A percentile compares a stretch with the other conserved stretches of the same genome.
These are phyloP conservation scores for Teratosphaeria epicoccoides DNA, from an alignment of 2,329 filamentous ascomycete genomes.

Conservation along the genomic window DNA sequence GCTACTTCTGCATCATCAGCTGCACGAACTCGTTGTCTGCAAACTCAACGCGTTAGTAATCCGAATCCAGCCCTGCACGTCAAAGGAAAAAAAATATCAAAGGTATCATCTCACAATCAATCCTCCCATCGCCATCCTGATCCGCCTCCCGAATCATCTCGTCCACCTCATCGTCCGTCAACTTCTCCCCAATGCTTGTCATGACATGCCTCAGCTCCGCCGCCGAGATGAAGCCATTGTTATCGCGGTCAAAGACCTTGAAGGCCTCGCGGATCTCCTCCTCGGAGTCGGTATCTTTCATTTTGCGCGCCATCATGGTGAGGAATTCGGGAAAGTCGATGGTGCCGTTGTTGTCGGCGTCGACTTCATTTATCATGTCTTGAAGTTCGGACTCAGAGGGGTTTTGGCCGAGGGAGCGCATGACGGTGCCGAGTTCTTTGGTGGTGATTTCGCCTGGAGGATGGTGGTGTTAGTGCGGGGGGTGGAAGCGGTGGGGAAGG, in stretches of 20 bases:
- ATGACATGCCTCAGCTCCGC: conserved; percentile 54
- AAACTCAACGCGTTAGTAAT: too few relatives aligned
- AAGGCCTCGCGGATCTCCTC: conserved; percentile 56
- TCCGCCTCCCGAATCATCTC: conserved; percentile 58
- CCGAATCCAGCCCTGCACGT: too few relatives aligned
- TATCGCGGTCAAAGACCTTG: conserved; percentile 56
- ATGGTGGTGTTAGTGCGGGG: conserved; percentile 4
- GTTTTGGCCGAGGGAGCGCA: conserved; percentile 54
- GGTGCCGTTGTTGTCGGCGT: conserved; percentile 53
- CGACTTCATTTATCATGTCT: conserved; percentile 58
- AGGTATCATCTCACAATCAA: conserved; percentile 45
- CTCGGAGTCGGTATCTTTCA: conserved; percentile 52
- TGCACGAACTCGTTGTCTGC: conserved; percentile 47
- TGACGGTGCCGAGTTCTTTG: conserved; percentile 52
- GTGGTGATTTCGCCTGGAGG: conserved; percentile 50
- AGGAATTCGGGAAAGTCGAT: conserved; percentile 59
- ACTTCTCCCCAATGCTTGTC: conserved; percentile 53
- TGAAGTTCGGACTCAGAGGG: conserved; percentile 52
- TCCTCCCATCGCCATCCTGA: conserved; percentile 52
- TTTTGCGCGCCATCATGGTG: conserved; percentile 54
- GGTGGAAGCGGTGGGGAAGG: conserved; percentile 1
- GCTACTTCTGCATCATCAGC: conserved; percentile 47
- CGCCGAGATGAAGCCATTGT: conserved; percentile 54
- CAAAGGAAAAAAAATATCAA: too few relatives aligned
- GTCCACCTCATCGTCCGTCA: conserved; percentile 54